A percentile compares a stretch with the other conserved stretches of the same genome.
phyloP scores from a whole-genome alignment of 257 asterid species.

The Solanum neorickii region DNA sequence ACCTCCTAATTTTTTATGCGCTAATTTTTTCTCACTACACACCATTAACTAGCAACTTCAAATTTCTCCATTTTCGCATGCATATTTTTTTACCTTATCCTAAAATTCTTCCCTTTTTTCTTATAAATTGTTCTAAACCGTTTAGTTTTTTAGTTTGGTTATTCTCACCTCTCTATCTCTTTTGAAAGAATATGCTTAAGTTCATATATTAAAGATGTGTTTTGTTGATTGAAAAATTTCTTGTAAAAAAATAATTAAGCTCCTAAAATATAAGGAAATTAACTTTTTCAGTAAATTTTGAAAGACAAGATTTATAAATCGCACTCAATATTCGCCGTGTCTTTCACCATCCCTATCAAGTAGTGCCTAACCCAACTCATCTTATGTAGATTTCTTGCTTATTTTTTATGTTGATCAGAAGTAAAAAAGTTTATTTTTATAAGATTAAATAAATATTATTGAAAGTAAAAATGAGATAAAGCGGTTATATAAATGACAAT shows the following conservation, averaged over 20 bases:
- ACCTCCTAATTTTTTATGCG: background rate
- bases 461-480: background rate
- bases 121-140: no score
- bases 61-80: background rate
- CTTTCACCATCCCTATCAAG: background rate
- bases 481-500: background rate
- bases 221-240: background rate
- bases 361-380: background rate
- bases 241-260: background rate
- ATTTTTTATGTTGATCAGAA: background rate
- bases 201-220: background rate
- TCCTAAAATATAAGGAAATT: background rate
- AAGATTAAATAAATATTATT: background rate
- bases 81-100: background rate
- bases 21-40: background rate
- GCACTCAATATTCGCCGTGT: background rate
- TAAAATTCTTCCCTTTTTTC: background rate
- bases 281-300: background rate
- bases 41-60: no score
- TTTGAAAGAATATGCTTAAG: background rate
- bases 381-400: background rate
- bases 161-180: background rate
- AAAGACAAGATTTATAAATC: background rate
- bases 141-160: background rate
- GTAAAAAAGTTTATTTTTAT: rapidly evolving